Evolutionary conservation across 352 stramenopile species (phyloP).

Genomic region (Globisporangium abappressorium): DNA sequence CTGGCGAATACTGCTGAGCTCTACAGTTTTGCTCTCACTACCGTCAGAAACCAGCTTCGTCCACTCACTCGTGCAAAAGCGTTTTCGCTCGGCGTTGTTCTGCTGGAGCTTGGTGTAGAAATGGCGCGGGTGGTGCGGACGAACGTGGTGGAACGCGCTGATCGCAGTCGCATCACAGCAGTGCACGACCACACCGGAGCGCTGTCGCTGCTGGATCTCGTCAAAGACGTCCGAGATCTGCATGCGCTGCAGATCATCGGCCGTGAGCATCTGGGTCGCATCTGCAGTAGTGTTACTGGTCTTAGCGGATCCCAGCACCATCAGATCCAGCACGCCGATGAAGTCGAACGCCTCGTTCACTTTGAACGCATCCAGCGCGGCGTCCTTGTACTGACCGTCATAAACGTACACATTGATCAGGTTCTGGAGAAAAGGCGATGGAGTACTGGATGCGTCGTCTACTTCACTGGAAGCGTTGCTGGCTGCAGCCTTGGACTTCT

Average conservation of each 20-base stretch:
- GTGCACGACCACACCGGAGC: conserved; percentile 57
- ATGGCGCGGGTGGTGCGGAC: conserved; percentile 35
- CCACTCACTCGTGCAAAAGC: conserved; percentile 43
- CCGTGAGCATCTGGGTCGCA: conserved; percentile 19
- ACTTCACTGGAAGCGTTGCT: background rate
- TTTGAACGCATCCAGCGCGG: conserved; percentile 56
- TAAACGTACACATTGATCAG: conserved; percentile 74
- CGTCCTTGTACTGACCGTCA: conserved; percentile 52
- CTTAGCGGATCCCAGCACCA: conserved; percentile 32
- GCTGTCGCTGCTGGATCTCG: conserved; percentile 46
- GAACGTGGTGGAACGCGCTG: conserved; percentile 42
- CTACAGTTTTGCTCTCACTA: background rate
- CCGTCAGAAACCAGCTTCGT: conserved; percentile 15
- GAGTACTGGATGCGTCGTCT: background rate
- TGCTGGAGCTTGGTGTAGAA: conserved; percentile 31
- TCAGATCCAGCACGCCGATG: conserved; percentile 65
- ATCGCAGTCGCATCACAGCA: conserved; percentile 48
- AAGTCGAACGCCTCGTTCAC: conserved; percentile 87
- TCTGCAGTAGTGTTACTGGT: conserved; percentile 11
- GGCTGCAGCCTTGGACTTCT: conserved; percentile 42
- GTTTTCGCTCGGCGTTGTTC: conserved; percentile 32
- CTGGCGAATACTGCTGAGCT: conserved; percentile 28
- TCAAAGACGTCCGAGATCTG: conserved; percentile 65
- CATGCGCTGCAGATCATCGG: conserved; percentile 46
- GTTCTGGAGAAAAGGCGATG: conserved; percentile 19